phyloP scores from a whole-genome alignment of 1,284 basidiomycete genomes.

The Fomitopsis schrenkii region DNA sequence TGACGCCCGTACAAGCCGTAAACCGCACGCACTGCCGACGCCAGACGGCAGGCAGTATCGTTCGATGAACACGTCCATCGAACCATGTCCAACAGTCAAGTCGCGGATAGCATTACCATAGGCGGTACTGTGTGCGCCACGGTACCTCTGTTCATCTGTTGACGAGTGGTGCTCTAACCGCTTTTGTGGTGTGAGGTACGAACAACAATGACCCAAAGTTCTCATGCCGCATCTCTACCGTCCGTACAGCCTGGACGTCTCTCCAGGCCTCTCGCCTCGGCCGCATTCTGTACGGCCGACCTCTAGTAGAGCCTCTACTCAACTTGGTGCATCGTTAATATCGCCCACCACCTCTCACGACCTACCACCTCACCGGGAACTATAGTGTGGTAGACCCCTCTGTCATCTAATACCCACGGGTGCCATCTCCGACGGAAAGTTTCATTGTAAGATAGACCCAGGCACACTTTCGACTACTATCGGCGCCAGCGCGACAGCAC shows the following conservation, averaged over 20 bases:
- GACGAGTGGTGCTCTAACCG: conserved; percentile 43
- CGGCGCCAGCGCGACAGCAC: too few relatives aligned
- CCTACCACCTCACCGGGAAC: too few relatives aligned
- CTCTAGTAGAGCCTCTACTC: not conserved
- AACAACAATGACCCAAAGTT: too few relatives aligned
- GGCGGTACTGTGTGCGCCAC: not conserved
- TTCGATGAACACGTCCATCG: not conserved
- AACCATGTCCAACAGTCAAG: not conserved
- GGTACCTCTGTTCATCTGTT: conserved; percentile 72
- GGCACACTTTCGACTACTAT: too few relatives aligned
- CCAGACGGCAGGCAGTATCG: not conserved
- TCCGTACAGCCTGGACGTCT: too few relatives aligned
- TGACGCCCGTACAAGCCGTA: not conserved
- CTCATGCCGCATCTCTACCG: too few relatives aligned
- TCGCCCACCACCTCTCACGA: not conserved
- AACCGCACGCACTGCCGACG: not conserved
- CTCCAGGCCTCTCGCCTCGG: too few relatives aligned
- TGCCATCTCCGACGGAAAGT: not conserved
- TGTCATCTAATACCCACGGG: not conserved
- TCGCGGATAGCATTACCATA: not conserved
- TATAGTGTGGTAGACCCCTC: not conserved
- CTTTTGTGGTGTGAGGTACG: too few relatives aligned
- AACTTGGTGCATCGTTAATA: too few relatives aligned
- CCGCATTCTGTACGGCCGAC: not conserved
- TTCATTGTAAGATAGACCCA: too few relatives aligned